Conservation (phyloP, 2,329 filamentous ascomycete species). For the Nannizziopsis barbatae region DNA sequence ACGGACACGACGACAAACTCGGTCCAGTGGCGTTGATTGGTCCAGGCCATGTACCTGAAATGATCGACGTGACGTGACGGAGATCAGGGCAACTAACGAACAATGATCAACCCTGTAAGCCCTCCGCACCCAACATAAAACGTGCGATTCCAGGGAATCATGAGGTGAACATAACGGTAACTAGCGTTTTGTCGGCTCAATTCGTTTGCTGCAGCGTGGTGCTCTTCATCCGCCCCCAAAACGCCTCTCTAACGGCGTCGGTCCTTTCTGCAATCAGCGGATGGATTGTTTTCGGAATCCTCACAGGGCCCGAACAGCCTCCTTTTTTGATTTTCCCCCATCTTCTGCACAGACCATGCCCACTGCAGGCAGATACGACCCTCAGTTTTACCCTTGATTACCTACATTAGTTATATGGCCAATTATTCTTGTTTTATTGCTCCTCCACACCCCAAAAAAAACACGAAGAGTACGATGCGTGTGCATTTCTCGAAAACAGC, state of each 20-base stretch:
- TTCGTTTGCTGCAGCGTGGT: too few relatives aligned
- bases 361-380: slow-evolving; percentile 13
- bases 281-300: background rate
- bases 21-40: slow-evolving; percentile 2
- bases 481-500: slow-evolving; percentile 8
- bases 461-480: slow-evolving; percentile 8
- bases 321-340: slow-evolving; percentile 1
- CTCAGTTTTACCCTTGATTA: slow-evolving; percentile 7
- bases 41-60: slow-evolving; percentile 6
- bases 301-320: background rate
- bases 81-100: slow-evolving; percentile 9
- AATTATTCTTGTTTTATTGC: slow-evolving; percentile 6
- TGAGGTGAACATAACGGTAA: background rate
- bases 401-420: slow-evolving; percentile 1
- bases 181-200: background rate
- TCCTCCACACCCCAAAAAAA: slow-evolving; percentile 5
- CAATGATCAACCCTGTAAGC: slow-evolving; percentile 2
- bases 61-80: slow-evolving; percentile 11
- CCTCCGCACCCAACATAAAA: slow-evolving; percentile 7
- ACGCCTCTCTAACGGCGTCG: slow-evolving; percentile 1
- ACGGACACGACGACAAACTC: slow-evolving; percentile 3
- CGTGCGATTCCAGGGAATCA: slow-evolving; percentile 6
- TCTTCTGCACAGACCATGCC: slow-evolving; percentile 13
- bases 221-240: background rate
- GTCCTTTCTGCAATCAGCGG: background rate